Evolutionary conservation across 768 basidiomycete species (phyloP).

Genomic region (Russula olivacea): DNA sequence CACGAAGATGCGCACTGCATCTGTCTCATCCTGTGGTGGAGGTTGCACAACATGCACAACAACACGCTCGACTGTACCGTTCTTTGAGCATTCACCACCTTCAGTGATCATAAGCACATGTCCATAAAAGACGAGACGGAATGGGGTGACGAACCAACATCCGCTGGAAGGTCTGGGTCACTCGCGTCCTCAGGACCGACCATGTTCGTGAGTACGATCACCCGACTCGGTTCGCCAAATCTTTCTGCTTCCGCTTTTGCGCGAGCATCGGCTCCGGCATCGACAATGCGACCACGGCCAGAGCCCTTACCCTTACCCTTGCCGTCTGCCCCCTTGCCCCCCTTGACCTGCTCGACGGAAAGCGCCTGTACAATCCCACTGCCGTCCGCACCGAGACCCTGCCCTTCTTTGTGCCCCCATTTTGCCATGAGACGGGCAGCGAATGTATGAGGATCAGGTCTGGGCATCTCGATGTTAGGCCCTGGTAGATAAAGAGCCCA

Average conservation of each 20-base stretch:
- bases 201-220: slow-evolving; percentile 88
- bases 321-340: slow-evolving; percentile 35
- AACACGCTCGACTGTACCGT: slow-evolving; percentile 88
- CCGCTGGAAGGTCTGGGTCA: slow-evolving; percentile 77
- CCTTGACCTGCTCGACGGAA: slow-evolving; percentile 62
- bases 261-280: slow-evolving; percentile 81
- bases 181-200: slow-evolving; percentile 77
- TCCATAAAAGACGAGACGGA: neutral
- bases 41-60: slow-evolving; percentile 75
- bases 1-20: slow-evolving; percentile 89
- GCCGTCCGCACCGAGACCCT: slow-evolving; percentile 81
- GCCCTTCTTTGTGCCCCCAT: slow-evolving; percentile 93
- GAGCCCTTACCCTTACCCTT: slow-evolving; percentile 44
- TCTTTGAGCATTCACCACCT: slow-evolving; percentile 91
- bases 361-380: slow-evolving; percentile 87
- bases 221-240: slow-evolving; percentile 86
- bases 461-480: slow-evolving; percentile 20
- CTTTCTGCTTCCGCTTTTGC: slow-evolving; percentile 68
- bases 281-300: slow-evolving; percentile 85
- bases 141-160: slow-evolving; percentile 60
- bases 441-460: slow-evolving; percentile 65
- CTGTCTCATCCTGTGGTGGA: slow-evolving; percentile 55
- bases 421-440: slow-evolving; percentile 90
- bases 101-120: slow-evolving; percentile 11
- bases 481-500: slow-evolving; percentile 14